phyloP scores from a whole-genome alignment of 179 eudicot genomes.

The Kewa caespitosa region DNA sequence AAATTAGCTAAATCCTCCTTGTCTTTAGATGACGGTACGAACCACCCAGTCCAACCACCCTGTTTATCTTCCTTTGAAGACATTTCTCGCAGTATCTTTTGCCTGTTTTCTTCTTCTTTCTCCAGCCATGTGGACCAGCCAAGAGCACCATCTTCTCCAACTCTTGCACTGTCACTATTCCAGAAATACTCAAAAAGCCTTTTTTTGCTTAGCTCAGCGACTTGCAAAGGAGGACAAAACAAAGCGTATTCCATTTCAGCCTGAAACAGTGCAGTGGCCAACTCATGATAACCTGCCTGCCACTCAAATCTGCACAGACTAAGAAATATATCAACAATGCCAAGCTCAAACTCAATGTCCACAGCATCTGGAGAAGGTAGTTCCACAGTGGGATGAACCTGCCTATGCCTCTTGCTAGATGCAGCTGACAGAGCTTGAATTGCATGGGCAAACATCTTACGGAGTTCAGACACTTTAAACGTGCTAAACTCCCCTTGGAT shows the following conservation, averaged over 20 bases:
- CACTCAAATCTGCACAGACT: conserved; percentile 94
- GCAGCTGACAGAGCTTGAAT: conserved; percentile 83
- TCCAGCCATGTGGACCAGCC: conserved; percentile 97
- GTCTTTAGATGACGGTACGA: conserved; percentile 48
- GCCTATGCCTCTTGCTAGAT: conserved; percentile 79
- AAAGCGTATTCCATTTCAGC: conserved; percentile 87
- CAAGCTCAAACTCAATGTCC: conserved; percentile 62
- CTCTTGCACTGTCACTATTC: conserved; percentile 82
- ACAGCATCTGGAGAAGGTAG: conserved; percentile 39
- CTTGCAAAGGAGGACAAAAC: conserved; percentile 77
- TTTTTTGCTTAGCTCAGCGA: conserved; percentile 78
- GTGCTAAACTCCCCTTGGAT: conserved; percentile 78
- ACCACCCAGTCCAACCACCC: conserved; percentile 99
- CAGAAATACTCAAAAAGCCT: conserved; percentile 92
- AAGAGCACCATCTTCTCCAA: conserved; percentile 95
- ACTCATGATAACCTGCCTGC: conserved; percentile 93
- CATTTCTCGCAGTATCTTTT: conserved; percentile 48
- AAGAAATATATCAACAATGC: conserved; percentile 73
- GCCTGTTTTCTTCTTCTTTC: conserved; percentile 88
- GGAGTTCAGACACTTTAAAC: conserved; percentile 83
- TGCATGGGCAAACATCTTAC: conserved; percentile 78
- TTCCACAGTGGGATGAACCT: conserved; percentile 55
- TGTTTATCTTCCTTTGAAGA: conserved; percentile 49
- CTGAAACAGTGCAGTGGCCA: conserved; percentile 93
- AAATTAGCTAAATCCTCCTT: conserved; percentile 24